These are phyloP conservation scores for Trametes cingulata DNA, from an alignment of 768 basidiomycete genomes.

Conservation along the genomic window DNA sequence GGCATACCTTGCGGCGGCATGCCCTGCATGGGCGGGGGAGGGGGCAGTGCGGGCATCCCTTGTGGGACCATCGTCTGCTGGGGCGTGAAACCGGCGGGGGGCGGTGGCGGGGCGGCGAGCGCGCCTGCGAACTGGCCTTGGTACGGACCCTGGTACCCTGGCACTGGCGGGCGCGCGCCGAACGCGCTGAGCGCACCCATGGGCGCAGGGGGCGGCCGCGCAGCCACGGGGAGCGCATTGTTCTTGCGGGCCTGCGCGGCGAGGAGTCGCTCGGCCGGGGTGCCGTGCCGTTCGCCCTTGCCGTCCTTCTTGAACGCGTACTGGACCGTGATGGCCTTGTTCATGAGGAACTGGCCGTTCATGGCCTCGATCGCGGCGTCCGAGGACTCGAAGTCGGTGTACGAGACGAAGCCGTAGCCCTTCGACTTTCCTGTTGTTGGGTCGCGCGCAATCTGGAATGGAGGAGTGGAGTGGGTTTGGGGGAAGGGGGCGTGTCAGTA, in stretches of 20 bases:
- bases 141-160: constrained; percentile 74
- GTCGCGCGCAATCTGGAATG: constrained; percentile 83
- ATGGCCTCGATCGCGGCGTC: constrained; percentile 96
- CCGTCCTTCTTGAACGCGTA: constrained; percentile 99
- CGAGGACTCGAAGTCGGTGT: constrained; percentile 96
- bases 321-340: constrained; percentile 95
- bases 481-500: constrained; percentile 2
- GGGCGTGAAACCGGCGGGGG: constrained; percentile 76
- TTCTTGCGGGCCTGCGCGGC: constrained; percentile 96
- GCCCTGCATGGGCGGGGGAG: constrained; percentile 30
- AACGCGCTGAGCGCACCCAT: constrained; percentile 50
- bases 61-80: constrained; percentile 66
- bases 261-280: constrained; percentile 92
- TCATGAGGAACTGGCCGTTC: constrained; percentile 98
- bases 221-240: constrained; percentile 79
- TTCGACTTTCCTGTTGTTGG: constrained; percentile 82
- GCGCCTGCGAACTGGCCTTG: constrained; percentile 94
- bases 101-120: constrained; percentile 67
- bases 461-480: constrained; percentile 5
- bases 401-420: constrained; percentile 97
- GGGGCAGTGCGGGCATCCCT: constrained; percentile 25
- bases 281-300: constrained; percentile 97
- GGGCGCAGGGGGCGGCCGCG: constrained; percentile 74
- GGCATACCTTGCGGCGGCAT: constrained; percentile 39
- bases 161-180: constrained; percentile 63